Conservation (phyloP, 2,329 filamentous ascomycete species). For the Pleoardoris graminearum region DNA sequence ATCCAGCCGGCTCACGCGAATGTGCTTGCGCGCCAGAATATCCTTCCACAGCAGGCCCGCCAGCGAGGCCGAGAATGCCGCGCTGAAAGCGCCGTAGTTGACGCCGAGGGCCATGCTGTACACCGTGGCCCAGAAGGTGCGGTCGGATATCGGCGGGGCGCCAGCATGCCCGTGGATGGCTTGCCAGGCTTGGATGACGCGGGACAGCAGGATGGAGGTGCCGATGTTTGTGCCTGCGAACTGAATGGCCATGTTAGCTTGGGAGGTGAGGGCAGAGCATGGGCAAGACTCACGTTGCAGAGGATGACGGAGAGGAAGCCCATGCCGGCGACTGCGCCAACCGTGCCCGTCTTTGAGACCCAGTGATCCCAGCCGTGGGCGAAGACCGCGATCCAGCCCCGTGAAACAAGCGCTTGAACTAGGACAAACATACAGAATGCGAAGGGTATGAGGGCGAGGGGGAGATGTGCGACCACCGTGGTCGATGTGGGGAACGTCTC, state of each 20-base stretch:
- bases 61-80: constrained; percentile 71
- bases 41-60: constrained; percentile 74
- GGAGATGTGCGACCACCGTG: constrained; percentile 67
- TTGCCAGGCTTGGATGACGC: constrained; percentile 71
- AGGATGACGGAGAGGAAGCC: constrained; percentile 71
- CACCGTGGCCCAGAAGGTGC: constrained; percentile 73
- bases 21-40: constrained; percentile 69
- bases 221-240: constrained; percentile 79
- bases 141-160: constrained; percentile 59
- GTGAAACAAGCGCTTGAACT: constrained; percentile 72
- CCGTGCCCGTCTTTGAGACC: constrained; percentile 69
- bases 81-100: constrained; percentile 75
- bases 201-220: constrained; percentile 72
- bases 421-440: constrained; percentile 75
- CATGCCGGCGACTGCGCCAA: constrained; percentile 73
- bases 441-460: constrained; percentile 70
- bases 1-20: constrained; percentile 64
- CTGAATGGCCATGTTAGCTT: constrained; percentile 44
- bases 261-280: neutral
- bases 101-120: constrained; percentile 76
- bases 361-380: constrained; percentile 74
- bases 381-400: constrained; percentile 74
- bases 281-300: constrained; percentile 64
- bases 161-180: constrained; percentile 57
- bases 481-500: constrained; percentile 73